Base-by-base conservation (phyloP, 148 eudicot genomes). In the Polygonum aviculare region DNA sequence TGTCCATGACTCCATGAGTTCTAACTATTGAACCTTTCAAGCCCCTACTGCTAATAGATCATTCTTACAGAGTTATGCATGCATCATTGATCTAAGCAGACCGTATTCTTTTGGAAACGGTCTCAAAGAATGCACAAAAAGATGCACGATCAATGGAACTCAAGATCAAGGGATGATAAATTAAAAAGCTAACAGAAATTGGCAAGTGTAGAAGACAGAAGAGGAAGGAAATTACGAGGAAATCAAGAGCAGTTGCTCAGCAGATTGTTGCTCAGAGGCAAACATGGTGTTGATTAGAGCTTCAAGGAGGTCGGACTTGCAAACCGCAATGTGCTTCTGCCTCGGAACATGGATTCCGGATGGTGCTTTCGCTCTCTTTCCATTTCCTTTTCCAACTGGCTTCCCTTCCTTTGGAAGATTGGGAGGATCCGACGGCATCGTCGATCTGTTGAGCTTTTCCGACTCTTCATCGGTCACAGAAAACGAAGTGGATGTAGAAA, bases 301-400 rank as follows among this genome's bases (percentile, higher is more conserved):
- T 36, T 91, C 84, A 63, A 89, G 82, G 10, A 93, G 89, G 38
- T 82, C 85, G 7, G 93, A 75, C 79, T 91, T 93, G 12, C 94
- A 84, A 47, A 91, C 81, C 6, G 93, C 75, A 36, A 93, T 93
- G 65, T 84, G 82, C 65, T 84, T 87, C 54, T 88, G 93, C 74
- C 98, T 84, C 14, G 93, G 90, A 4, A 93, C 98, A 73, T 85
- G 79, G 80, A 93, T 87, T 73, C 74, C 73, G 1, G 87, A 85
- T 3, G 76, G 76, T 11, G 33, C 63, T 74, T 22, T 38, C 41
- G 31, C 51, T 31, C 59, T 49, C 41, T 50, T 8, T n/a, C 77
- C 41, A n/a, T 72, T 44, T n/a, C 33, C 12, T 72, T 72, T 47
- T 45, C 55, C 39, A 33, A 33, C 14, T 9, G 69, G 39, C 14